phyloP scores from a whole-genome alignment of 2,329 filamentous ascomycete genomes.

The Pseudogymnoascus sp. region DNA sequence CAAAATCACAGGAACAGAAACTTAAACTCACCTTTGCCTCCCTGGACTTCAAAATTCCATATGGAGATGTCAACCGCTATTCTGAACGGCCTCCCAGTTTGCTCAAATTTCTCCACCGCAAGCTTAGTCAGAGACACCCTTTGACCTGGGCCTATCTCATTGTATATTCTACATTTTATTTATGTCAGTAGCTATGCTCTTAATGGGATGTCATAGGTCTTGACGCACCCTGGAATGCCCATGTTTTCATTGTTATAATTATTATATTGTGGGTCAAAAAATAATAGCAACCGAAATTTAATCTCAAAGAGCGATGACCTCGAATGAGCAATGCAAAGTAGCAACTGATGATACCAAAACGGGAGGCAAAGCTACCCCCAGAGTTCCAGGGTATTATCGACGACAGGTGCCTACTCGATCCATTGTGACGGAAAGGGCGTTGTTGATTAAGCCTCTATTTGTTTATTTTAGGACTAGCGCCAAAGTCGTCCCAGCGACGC shows the following conservation, averaged over 20 bases:
- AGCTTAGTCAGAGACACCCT: slow-evolving; percentile 76
- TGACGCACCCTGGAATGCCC: slow-evolving; percentile 56
- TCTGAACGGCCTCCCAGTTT: slow-evolving; percentile 62
- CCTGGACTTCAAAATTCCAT: slow-evolving; percentile 92
- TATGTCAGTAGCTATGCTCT: slow-evolving; percentile 15
- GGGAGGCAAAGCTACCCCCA: neutral
- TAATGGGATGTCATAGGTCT: neutral
- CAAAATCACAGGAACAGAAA: neutral
- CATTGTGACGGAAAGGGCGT: slow-evolving; percentile 10
- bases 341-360: neutral
- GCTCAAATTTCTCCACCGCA: slow-evolving; percentile 66
- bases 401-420: neutral
- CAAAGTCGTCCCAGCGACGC: slow-evolving; percentile 12
- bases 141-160: slow-evolving; percentile 73
- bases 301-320: neutral
- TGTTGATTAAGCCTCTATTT: slow-evolving; percentile 12
- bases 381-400: neutral
- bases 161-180: slow-evolving; percentile 60
- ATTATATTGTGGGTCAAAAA: neutral
- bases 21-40: slow-evolving; percentile 52
- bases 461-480: slow-evolving; percentile 13
- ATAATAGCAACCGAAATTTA: neutral
- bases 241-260: slow-evolving; percentile 32
- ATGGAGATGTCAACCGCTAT: slow-evolving; percentile 92
- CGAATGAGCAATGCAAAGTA: neutral